A percentile compares a stretch with the other conserved stretches of the same genome.
phyloP scores from a whole-genome alignment of 2,329 filamentous ascomycete genomes.

The Cryphonectria japonica region DNA sequence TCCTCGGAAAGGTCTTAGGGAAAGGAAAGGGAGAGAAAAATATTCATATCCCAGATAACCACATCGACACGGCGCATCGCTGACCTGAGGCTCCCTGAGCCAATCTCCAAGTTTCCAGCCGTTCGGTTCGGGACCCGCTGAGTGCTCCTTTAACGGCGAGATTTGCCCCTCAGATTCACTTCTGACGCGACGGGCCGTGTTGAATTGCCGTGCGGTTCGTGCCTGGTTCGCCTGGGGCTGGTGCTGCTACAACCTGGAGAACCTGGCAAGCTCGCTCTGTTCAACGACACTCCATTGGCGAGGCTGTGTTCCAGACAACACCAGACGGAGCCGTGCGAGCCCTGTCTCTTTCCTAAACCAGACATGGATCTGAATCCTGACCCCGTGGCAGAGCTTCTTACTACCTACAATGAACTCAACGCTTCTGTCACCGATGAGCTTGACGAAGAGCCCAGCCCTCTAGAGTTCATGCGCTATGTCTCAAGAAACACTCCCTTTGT shows the following conservation, averaged over 20 bases:
- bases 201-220: background rate
- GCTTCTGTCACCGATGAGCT: conserved; percentile 62
- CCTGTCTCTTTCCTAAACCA: conserved; percentile 13
- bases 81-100: background rate
- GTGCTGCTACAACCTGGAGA: background rate
- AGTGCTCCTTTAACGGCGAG: background rate
- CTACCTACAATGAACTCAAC: conserved; percentile 76
- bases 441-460: conserved; percentile 66
- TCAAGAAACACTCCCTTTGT: conserved; percentile 76
- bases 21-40: background rate
- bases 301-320: conserved; percentile 16
- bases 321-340: conserved; percentile 15
- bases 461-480: conserved; percentile 81
- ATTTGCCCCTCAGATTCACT: background rate
- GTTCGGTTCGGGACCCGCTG: background rate
- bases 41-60: background rate
- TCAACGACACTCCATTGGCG: conserved; percentile 15
- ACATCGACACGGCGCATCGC: background rate
- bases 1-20: background rate
- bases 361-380: conserved; percentile 36
- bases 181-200: conserved; percentile 2
- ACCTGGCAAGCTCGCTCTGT: background rate
- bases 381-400: conserved; percentile 60
- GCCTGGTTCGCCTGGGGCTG: background rate
- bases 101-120: background rate